phyloP scores from a whole-genome alignment of 1,284 basidiomycete species.

The Malassezia cuniculi region DNA sequence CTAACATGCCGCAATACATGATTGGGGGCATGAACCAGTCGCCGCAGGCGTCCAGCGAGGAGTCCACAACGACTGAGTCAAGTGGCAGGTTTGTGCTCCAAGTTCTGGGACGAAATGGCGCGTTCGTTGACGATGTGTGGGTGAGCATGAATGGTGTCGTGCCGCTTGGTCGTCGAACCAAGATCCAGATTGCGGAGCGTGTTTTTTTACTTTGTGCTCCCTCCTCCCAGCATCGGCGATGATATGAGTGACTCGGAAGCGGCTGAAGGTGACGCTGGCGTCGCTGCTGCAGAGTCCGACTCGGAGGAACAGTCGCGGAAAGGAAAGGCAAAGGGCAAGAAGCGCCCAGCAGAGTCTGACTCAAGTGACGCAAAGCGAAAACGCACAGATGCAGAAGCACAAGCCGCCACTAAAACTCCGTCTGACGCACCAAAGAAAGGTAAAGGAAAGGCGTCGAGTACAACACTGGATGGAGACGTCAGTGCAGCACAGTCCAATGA shows the following conservation, averaged over 20 bases:
- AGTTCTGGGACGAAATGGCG: slow-evolving; percentile 87
- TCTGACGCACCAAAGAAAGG: no score
- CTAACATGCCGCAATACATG: no score
- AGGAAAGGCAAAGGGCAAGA: slow-evolving; percentile 1
- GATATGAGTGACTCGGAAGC: slow-evolving; percentile 15
- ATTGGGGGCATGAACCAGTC: no score
- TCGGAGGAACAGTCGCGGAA: background rate
- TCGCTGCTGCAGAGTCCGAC: slow-evolving; percentile 10
- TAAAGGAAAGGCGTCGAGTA: no score
- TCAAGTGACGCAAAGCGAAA: no score
- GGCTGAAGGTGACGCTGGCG: slow-evolving; percentile 18
- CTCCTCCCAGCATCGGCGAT: slow-evolving; percentile 46
- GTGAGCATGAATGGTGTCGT: slow-evolving; percentile 73
- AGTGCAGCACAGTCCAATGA: no score
- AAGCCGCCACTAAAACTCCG: no score
- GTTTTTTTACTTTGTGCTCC: slow-evolving; percentile 93
- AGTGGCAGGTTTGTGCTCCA: slow-evolving; percentile 65
- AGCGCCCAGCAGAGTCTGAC: no score
- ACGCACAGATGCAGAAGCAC: no score
- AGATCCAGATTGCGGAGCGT: slow-evolving; percentile 94
- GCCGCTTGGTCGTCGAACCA: slow-evolving; percentile 57
- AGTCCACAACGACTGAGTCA: slow-evolving; percentile 7
- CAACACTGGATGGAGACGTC: no score
- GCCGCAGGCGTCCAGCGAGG: no score
- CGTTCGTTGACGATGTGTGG: slow-evolving; percentile 95